phyloP scores from a whole-genome alignment of 805 yeast species.

The Candida nanaspora region DNA sequence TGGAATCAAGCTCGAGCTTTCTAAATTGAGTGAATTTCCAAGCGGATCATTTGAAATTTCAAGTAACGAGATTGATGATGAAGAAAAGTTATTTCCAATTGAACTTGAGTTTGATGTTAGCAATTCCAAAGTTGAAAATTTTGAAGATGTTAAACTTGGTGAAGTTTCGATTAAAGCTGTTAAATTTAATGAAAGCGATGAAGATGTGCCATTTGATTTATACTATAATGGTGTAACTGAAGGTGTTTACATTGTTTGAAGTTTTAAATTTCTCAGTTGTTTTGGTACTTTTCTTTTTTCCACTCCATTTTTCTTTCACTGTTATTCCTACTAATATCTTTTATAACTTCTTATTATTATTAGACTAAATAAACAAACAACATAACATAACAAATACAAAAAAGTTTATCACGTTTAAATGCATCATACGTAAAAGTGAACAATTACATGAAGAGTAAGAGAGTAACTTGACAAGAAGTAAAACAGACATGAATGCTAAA shows the following conservation, averaged over 20 bases:
- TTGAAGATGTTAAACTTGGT: conserved; percentile 33
- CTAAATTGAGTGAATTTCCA: conserved; percentile 38
- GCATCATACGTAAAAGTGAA: too few relatives aligned
- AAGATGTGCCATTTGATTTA: conserved; percentile 63
- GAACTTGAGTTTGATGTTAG: conserved; percentile 50
- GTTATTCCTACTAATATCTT: too few relatives aligned
- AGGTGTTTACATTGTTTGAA: conserved; percentile 43
- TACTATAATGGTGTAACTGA: conserved; percentile 52
- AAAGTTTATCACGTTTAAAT: too few relatives aligned
- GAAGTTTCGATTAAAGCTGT: conserved; percentile 62
- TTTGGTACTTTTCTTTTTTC: background rate
- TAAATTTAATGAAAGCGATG: conserved; percentile 39
- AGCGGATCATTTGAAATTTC: conserved; percentile 76
- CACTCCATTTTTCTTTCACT: background rate
- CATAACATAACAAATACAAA: too few relatives aligned
- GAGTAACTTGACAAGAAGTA: too few relatives aligned
- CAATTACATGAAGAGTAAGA: too few relatives aligned
- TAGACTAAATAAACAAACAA: too few relatives aligned
- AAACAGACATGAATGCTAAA: too few relatives aligned
- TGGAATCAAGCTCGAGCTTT: conserved; percentile 64
- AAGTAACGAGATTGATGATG: conserved; percentile 59
- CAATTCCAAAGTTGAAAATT: conserved; percentile 17
- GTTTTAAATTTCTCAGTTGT: background rate
- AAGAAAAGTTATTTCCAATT: conserved; percentile 87
- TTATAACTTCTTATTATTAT: too few relatives aligned